Conservation (phyloP, 163 green algal genomes). For the Volvox carteri region DNA sequence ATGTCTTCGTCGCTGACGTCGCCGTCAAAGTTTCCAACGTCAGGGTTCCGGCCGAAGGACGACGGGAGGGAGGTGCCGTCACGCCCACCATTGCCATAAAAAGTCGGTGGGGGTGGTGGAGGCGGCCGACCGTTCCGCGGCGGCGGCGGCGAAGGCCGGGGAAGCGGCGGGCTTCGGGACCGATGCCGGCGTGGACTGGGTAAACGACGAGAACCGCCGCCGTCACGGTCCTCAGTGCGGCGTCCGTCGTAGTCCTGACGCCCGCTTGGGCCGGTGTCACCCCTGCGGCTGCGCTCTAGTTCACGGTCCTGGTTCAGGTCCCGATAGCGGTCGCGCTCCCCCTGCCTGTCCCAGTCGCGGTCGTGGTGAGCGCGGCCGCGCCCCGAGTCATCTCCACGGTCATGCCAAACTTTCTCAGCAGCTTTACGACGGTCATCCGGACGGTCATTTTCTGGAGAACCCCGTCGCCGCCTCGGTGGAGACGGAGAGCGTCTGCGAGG, state of each 20-base stretch:
- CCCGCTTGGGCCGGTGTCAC: neutral
- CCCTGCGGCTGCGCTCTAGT: neutral
- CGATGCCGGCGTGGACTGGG: constrained; percentile 1
- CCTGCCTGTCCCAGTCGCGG: neutral
- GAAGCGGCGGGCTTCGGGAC: neutral
- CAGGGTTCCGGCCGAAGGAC: neutral
- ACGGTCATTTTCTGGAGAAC: constrained; percentile 13
- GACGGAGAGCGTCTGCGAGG: constrained; percentile 24
- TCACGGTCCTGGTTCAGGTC: neutral
- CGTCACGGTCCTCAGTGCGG: neutral
- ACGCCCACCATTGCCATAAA: neutral
- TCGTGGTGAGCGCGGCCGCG: neutral
- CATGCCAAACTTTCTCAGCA: neutral
- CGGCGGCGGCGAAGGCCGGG: neutral
- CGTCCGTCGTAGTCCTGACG: neutral
- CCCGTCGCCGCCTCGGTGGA: neutral
- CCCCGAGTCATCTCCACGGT: neutral
- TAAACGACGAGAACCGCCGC: too few species aligned
- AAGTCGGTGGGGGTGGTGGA: neutral
- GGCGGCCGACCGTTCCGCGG: neutral
- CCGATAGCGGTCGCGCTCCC: neutral
- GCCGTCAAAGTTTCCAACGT: neutral
- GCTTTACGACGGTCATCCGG: neutral
- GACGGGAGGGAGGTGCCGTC: constrained; percentile 29
- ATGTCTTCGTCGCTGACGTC: constrained; percentile 58